Evolutionary conservation across 2,329 filamentous ascomycete species (phyloP), one percentile per base, ranked within the genome.

Genomic region (Neurospora crassa): DNA sequence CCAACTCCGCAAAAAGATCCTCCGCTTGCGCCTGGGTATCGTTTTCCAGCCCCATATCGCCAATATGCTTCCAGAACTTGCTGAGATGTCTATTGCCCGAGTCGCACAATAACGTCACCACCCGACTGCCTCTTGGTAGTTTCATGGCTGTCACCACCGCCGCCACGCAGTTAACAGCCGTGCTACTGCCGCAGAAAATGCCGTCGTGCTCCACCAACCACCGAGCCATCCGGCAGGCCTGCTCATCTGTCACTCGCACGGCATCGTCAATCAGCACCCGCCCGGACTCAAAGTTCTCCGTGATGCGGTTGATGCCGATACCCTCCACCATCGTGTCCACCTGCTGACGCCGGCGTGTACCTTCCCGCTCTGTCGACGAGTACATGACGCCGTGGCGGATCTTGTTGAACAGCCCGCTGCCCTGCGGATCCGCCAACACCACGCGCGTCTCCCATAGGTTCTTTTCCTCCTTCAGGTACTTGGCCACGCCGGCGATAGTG

Each of bases 311-410:
- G 80, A 98, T 92, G 1, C 96, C 96, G 74, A 99, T 93, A 1
- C 96, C 96, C 82, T 99, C 96, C 40, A 99, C 93, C 74, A 99
- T 93, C 5, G 91, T 94, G 83, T 99, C 96, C 69, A 99, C 93
- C 81, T 99, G 96, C 77, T 92, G 90, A 72, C 96, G 86, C 68
- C 96, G 87, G 16, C 96, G 86, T 14, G 95, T 98, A 4, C 96
- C 96, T 84, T 99, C 96, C 74, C 87, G 88, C 82, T 99, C 96
- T 40, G 92, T 96, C 0, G 87, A 78, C 72, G 94, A 92, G 82
- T 97, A 99, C 93, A 99, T 97, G 73, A 99, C 96, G 5, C 95
- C 96, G 80, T 96, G 92, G 76, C 91, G 91, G 75, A 99, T 87
- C 78, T 93, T 92, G 83, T 99, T 97, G 84, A 92, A 97, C 37